Evolutionary conservation across 2,329 filamentous ascomycete genomes (phyloP).

Genomic region (Fusarium sp.): DNA sequence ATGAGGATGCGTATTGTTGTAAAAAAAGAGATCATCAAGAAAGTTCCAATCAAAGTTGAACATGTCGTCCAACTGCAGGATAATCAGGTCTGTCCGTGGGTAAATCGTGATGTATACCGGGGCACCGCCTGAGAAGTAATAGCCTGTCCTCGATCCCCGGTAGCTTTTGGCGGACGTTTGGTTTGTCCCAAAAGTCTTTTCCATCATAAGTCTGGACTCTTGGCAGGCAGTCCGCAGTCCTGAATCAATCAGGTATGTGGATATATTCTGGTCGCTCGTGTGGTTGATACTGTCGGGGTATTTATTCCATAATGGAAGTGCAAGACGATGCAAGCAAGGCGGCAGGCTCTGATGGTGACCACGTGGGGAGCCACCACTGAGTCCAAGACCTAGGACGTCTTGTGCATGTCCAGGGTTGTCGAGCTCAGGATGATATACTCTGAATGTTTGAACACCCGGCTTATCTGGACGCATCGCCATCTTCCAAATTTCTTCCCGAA

Average conservation of each 20-base stretch:
- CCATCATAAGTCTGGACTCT: neutral
- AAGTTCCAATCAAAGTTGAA: accelerated
- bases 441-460: accelerated
- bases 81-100: neutral
- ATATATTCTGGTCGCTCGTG: neutral
- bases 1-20: no score
- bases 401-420: no score
- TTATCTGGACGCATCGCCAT: neutral
- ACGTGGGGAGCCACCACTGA: neutral
- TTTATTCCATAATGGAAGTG: neutral
- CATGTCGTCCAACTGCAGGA: neutral
- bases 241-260: neutral
- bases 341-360: no score
- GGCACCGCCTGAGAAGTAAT: neutral
- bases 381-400: neutral
- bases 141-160: neutral
- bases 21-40: neutral
- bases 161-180: accelerated
- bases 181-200: no score
- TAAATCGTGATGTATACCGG: neutral
- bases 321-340: neutral
- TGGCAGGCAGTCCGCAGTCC: neutral
- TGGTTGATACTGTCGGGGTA: neutral
- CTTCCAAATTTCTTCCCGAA: neutral
- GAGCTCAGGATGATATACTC: accelerated